Evolutionary conservation across 208 protist genomes (phyloP), one percentile per base, ranked within the genome.

Genomic region (Trypanosoma cruzi): DNA sequence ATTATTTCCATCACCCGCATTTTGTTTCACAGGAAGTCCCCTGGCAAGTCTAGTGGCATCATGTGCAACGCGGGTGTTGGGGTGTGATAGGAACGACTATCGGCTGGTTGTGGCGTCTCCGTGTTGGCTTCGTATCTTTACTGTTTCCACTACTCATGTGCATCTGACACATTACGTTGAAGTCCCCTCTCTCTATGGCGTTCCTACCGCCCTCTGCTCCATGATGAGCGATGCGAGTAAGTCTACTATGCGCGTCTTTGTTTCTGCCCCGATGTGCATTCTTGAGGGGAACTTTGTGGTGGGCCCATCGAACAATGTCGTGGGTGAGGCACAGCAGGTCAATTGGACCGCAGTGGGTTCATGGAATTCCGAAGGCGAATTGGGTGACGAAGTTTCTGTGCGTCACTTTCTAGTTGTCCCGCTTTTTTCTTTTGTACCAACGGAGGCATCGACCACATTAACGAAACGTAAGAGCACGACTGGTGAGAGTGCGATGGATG

Each of bases 91-190:
- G 0, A 50, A 59, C 4, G 40, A 61, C 26, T 50, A 49, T 34
- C 71, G 74, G 4, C 46, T 91, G 18, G 59, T 94, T 8, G 79
- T 90, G 10, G 80, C 81, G 24, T 83, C 77, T 28, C 78, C 85
- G 22, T 88, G 71, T 49, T 67, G 81, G n/a, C 52, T 89, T 46
- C 74, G 79, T 14, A 54, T 91, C 26, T 68, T 93, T 31, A 57
- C 67, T 29, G 36, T 78, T 62, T 87, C 29, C 10, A 28, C 58
- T 46, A 18, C 14, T 29, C 28, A 31, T 16, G 81, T 78, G 53
- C 64, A 63, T n/a, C 73, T 89, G n/a, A 22, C 77, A 20, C 70
- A 81, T 26, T 73, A 62, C 28, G 71, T 89, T 44, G 81, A 92
- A 28, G 52, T 84, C 22, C 76, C 80, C 16, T 46, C 54, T 57